Base-by-base conservation (phyloP, 1,284 basidiomycete species). In the Puccinia sorghi region DNA sequence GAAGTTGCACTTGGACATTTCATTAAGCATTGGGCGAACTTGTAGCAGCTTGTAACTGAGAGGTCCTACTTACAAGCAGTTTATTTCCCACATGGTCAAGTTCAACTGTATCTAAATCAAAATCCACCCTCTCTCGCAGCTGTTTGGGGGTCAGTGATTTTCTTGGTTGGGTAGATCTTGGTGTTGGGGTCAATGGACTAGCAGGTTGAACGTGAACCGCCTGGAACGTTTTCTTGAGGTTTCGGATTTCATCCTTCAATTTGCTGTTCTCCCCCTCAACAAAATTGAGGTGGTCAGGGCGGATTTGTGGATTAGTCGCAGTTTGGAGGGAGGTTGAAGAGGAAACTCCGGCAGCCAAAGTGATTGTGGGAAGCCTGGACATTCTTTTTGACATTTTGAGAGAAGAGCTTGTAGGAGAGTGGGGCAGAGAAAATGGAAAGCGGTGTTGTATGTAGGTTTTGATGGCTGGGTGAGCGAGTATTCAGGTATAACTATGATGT, bases 231-330 rank as follows among this genome's bases (percentile, higher is more conserved):
- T 32, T 22, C 39, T 66, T 74, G 22, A 74, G 41, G 11, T 8
- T 20, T 8, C 64, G 46, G n/a, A 74, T 37, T 17, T 74, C 72
- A 37, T 32, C 59, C 46, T 66, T 74, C 11, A 74, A 41, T 48
- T 54, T 74, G 37, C 59, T 5, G 52, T 64, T 74, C 61, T 64
- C 72, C 13, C 64, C 72, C 64, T 74, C 72, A 13, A 74, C 72
- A 63, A 39, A 20, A 20, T 72, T 54, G n/a, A 72, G 56, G 27
- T 37, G 41, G 46, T 39, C 50, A 4, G n/a, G 57, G 27, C 57
- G 46, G 64, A 74, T 52, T 25, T 27, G 20, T 1, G 22, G 20
- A 25, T 1, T 32, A 32, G 32, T 4, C 4, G 32, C 32, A 32
- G 32, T 32, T 32, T 32, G 32, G 32, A 32, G 1, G 32, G 32